Percentiles rank a stretch among this genome's conserved stretches.
Evolutionary conservation across 345 rosid genomes (phyloP).

Genomic region (Psidium guajava): DNA sequence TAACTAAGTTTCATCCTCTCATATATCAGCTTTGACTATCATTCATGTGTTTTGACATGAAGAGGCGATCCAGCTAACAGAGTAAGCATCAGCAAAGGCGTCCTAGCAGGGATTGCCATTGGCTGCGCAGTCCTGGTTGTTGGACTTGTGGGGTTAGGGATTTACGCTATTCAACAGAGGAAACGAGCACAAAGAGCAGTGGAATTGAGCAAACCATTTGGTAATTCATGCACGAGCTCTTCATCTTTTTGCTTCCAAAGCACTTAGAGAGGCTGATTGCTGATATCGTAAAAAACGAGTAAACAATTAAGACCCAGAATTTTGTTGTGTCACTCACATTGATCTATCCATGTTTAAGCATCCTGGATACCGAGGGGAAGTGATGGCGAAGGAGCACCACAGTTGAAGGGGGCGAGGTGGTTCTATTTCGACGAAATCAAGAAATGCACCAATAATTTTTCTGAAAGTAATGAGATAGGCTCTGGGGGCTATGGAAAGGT

Average conservation of each 20-base stretch:
- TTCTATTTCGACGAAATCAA: slow-evolving; percentile 89
- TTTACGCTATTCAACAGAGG: slow-evolving; percentile 81
- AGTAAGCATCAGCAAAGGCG: slow-evolving; percentile 28
- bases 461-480: slow-evolving; percentile 68
- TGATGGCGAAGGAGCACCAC: slow-evolving; percentile 80
- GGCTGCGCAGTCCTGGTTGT: slow-evolving; percentile 42
- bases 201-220: slow-evolving; percentile 71
- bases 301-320: neutral
- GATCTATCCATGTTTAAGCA: slow-evolving; percentile 28
- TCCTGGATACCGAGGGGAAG: slow-evolving; percentile 84
- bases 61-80: slow-evolving; percentile 5
- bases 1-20: slow-evolving; percentile 3
- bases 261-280: neutral
- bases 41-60: neutral
- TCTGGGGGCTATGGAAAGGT: slow-evolving; percentile 97
- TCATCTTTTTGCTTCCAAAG: neutral
- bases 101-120: slow-evolving; percentile 38
- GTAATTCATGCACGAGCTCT: slow-evolving; percentile 20
- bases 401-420: slow-evolving; percentile 87
- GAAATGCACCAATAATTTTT: slow-evolving; percentile 63
- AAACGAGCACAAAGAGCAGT: slow-evolving; percentile 83
- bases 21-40: neutral
- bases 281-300: neutral
- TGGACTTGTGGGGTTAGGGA: slow-evolving; percentile 48
- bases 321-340: neutral